Evolutionary conservation across 345 rosid species (phyloP).

Genomic region (Heritiera littoralis): DNA sequence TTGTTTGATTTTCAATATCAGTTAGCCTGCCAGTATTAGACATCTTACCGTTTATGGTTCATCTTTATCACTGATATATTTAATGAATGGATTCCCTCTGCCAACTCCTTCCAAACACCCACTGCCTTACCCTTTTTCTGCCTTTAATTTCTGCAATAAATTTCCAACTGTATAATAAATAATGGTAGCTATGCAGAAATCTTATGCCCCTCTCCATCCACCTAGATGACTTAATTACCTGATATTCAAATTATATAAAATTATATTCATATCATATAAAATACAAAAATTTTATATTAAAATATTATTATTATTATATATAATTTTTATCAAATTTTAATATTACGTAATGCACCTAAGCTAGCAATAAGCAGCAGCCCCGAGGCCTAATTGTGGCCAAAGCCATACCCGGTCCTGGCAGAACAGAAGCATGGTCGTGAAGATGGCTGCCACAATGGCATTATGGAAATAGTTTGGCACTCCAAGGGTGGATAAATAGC

Average conservation of each 20-base stretch:
- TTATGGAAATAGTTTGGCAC: background rate
- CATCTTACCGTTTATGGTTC: background rate
- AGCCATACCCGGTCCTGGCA: background rate
- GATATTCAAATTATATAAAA: too few relatives aligned
- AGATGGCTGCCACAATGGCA: background rate
- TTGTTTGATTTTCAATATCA: too few relatives aligned
- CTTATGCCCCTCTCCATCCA: background rate
- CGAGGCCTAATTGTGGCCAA: background rate
- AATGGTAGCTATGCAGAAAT: background rate
- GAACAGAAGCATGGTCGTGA: background rate
- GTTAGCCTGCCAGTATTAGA: too few relatives aligned
- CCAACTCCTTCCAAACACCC: conserved; percentile 8
- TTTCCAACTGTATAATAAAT: conserved; percentile 31
- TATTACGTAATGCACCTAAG: too few relatives aligned
- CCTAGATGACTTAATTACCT: conserved; percentile 18
- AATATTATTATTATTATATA: too few relatives aligned
- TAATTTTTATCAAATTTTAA: too few relatives aligned
- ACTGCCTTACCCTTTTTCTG: background rate
- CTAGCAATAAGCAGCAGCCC: background rate
- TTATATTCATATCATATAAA: background rate
- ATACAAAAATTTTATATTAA: too few relatives aligned
- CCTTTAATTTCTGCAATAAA: conserved; percentile 29
- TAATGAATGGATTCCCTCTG: conserved; percentile 6
- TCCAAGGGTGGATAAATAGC: background rate
- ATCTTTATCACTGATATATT: background rate